Percentiles rank a stretch among this genome's conserved stretches.
Evolutionary conservation across 75 land plant genomes (phyloP).

Genomic region (Larix kaempferi): DNA sequence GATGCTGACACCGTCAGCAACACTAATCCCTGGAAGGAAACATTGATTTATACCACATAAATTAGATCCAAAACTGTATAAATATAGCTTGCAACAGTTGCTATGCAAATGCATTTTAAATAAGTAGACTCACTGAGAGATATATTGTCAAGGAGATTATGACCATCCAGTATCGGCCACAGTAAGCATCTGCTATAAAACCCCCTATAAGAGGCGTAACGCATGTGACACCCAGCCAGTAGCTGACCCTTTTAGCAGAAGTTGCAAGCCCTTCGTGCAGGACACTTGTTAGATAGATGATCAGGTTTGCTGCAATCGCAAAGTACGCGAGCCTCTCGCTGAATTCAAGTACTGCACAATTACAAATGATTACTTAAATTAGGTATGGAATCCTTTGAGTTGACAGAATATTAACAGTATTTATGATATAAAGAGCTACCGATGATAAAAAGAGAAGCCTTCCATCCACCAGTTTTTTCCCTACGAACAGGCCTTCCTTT

Average conservation of each 20-base stretch:
- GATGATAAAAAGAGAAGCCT: slow-evolving; percentile 25
- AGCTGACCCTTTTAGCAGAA: slow-evolving; percentile 72
- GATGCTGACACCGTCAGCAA: slow-evolving; percentile 36
- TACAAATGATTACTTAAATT: background rate
- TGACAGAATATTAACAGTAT: slow-evolving; percentile 2
- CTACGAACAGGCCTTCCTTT: slow-evolving; percentile 17
- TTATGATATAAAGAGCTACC: slow-evolving; percentile 22
- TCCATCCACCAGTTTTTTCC: slow-evolving; percentile 38
- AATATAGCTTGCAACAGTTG: too few species aligned
- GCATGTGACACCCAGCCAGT: slow-evolving; percentile 72
- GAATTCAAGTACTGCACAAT: slow-evolving; percentile 63
- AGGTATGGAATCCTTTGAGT: slow-evolving; percentile 13
- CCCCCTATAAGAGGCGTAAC: slow-evolving; percentile 82
- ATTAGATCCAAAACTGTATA: background rate
- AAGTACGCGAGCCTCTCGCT: slow-evolving; percentile 78
- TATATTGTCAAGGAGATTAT: slow-evolving; percentile 56
- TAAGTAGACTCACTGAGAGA: slow-evolving; percentile 42
- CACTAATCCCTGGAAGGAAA: slow-evolving; percentile 31
- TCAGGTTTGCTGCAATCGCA: slow-evolving; percentile 71
- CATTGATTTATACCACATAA: background rate
- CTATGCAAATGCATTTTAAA: too few species aligned
- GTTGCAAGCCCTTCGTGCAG: slow-evolving; percentile 60
- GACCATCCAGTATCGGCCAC: slow-evolving; percentile 76
- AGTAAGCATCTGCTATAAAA: slow-evolving; percentile 82
- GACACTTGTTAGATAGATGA: slow-evolving; percentile 67